A percentile compares a stretch with the other conserved stretches of the same genome.
These are phyloP conservation scores for Hypholoma sublateritium DNA, from an alignment of 768 basidiomycete genomes.

Conservation along the genomic window DNA sequence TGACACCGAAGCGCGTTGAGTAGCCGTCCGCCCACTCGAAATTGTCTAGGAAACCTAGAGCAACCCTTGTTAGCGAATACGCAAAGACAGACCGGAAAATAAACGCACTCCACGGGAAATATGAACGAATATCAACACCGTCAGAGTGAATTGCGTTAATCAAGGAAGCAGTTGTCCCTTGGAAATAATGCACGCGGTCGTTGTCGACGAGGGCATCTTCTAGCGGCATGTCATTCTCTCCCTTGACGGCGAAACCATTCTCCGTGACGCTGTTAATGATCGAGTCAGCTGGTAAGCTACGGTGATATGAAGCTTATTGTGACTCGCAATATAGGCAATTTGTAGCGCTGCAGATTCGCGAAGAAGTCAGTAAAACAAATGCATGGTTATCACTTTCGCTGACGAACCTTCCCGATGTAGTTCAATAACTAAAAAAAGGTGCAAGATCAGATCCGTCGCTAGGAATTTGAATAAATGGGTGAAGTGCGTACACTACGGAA, in stretches of 20 bases:
- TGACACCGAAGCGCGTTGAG: slow-evolving; percentile 65
- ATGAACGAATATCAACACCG: slow-evolving; percentile 59
- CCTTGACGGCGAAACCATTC: slow-evolving; percentile 71
- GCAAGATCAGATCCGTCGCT: slow-evolving; percentile 1
- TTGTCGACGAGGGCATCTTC: slow-evolving; percentile 54
- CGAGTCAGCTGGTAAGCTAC: neutral
- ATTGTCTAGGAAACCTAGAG: slow-evolving; percentile 64
- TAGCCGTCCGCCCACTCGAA: slow-evolving; percentile 81
- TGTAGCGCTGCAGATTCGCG: slow-evolving; percentile 35
- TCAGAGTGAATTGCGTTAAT: slow-evolving; percentile 61
- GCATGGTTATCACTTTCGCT: neutral
- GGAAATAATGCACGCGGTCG: slow-evolving; percentile 70
- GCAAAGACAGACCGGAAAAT: neutral
- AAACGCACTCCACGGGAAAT: slow-evolving; percentile 68
- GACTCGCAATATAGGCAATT: slow-evolving; percentile 39
- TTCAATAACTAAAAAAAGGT: slow-evolving; percentile 47
- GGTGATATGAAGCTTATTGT: neutral
- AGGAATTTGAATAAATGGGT: neutral
- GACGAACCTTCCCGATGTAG: slow-evolving; percentile 64
- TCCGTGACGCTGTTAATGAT: slow-evolving; percentile 56
- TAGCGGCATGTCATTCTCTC: slow-evolving; percentile 52
- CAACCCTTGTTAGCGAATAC: slow-evolving; percentile 4
- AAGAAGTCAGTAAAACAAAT: slow-evolving; percentile 8
- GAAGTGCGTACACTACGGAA: slow-evolving; percentile 53
- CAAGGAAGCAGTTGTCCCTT: slow-evolving; percentile 53